A percentile compares a stretch with the other conserved stretches of the same genome.
Conservation (phyloP, 768 basidiomycete genomes). For the Pseudohyphozyma bogoriensis region DNA sequence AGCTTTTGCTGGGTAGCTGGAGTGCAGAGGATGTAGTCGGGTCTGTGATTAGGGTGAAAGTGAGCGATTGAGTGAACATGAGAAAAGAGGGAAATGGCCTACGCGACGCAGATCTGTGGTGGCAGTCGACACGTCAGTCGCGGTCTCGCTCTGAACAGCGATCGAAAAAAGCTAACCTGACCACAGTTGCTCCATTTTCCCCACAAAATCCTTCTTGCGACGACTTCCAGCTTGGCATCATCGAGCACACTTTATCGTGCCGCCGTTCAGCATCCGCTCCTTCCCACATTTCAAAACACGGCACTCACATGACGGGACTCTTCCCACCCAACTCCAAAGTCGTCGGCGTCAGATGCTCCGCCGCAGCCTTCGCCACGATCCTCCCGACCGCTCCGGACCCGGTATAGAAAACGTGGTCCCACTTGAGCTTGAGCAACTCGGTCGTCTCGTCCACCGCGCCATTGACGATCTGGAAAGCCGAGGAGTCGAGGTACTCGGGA, state of each 20-base stretch:
- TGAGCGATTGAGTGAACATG: not conserved
- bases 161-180: not conserved
- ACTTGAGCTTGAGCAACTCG: constrained; percentile 11
- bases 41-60: not conserved
- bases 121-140: not conserved
- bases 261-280: too few relatives aligned
- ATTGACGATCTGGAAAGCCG: constrained; percentile 27
- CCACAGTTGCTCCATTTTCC: not conserved
- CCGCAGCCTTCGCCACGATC: constrained; percentile 63
- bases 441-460: constrained; percentile 4
- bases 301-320: constrained; percentile 25
- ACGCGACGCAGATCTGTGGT: constrained; percentile 4
- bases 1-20: constrained; percentile 15
- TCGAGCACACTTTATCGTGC: constrained; percentile 59
- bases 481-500: constrained; percentile 63
- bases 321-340: constrained; percentile 47
- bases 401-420: constrained; percentile 52
- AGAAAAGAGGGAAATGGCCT: not conserved
- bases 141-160: not conserved
- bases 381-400: constrained; percentile 52
- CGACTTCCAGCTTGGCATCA: constrained; percentile 45
- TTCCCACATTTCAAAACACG: too few relatives aligned
- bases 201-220: constrained; percentile 67
- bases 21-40: constrained; percentile 21
- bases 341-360: constrained; percentile 62